Conservation (phyloP, 1,284 basidiomycete species). For the Apiotrichum laibachii region DNA sequence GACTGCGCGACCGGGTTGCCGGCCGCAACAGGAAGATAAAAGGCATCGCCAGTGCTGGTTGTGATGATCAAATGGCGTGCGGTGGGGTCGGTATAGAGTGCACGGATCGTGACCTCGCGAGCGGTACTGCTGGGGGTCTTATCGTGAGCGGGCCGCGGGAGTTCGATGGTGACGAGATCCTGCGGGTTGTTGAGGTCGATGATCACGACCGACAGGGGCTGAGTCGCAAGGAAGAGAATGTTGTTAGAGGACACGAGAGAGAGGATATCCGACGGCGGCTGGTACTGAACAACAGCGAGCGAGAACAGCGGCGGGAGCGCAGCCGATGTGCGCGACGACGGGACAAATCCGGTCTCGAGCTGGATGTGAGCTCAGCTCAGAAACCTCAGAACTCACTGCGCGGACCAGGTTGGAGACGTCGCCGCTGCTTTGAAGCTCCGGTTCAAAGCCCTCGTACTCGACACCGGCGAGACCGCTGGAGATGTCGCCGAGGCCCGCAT, state of each 20-base stretch:
- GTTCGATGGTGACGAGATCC: conserved; percentile 71
- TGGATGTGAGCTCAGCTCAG: conserved; percentile 18
- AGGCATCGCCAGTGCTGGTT: conserved; percentile 85
- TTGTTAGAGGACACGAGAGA: conserved; percentile 80
- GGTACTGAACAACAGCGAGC: conserved; percentile 81
- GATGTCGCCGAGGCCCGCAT: background rate
- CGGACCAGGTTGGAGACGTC: conserved; percentile 32
- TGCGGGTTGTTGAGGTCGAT: conserved; percentile 81
- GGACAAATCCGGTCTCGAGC: conserved; percentile 53
- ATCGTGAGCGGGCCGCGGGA: conserved; percentile 60
- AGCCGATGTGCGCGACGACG: conserved; percentile 38
- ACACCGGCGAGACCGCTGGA: conserved; percentile 57
- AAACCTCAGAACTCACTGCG: conserved; percentile 30
- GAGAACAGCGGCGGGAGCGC: conserved; percentile 68
- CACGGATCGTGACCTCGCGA: conserved; percentile 57
- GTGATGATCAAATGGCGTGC: conserved; percentile 85
- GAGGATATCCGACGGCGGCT: conserved; percentile 74
- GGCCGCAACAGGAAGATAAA: conserved; percentile 67
- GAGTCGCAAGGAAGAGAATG: conserved; percentile 75
- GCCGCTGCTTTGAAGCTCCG: conserved; percentile 50
- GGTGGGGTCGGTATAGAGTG: conserved; percentile 85
- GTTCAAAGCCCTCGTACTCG: conserved; percentile 83
- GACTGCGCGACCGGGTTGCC: conserved; percentile 51
- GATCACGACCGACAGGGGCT: conserved; percentile 72
- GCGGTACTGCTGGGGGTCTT: conserved; percentile 45